A percentile compares a stretch with the other conserved stretches of the same genome.
These are phyloP conservation scores for Porogramme epimiltina DNA, from an alignment of 1,284 basidiomycete genomes.

Conservation along the genomic window DNA sequence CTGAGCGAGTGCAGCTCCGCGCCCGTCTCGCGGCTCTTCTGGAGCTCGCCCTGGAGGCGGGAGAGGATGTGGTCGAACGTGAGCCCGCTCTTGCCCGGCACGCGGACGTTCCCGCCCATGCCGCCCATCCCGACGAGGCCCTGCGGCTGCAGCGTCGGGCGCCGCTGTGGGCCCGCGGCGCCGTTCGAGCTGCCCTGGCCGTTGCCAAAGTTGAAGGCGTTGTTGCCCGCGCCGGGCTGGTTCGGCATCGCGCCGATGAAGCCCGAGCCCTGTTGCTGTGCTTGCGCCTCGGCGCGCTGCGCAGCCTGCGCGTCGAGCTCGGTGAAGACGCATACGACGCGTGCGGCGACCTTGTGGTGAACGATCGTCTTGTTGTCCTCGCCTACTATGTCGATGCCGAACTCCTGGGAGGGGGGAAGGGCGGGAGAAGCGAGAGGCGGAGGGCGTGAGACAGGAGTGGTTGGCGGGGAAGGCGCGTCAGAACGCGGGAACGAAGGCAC, in stretches of 20 bases:
- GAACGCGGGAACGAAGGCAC: constrained; percentile 29
- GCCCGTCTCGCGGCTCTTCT: constrained; percentile 94
- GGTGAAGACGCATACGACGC: constrained; percentile 86
- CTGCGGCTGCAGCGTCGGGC: constrained; percentile 57
- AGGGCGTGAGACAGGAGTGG: constrained; percentile 2
- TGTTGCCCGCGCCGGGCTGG: constrained; percentile 39
- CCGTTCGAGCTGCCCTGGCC: constrained; percentile 36
- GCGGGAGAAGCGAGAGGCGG: neutral
- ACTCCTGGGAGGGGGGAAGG: constrained; percentile 13
- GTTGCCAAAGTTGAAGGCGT: constrained; percentile 42
- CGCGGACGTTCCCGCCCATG: constrained; percentile 62
- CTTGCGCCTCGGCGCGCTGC: constrained; percentile 65
- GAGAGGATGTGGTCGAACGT: constrained; percentile 84
- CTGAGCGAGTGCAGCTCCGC: constrained; percentile 83
- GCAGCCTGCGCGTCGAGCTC: constrained; percentile 83
- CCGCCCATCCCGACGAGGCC: constrained; percentile 72
- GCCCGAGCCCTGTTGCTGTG: constrained; percentile 33
- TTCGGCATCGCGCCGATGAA: constrained; percentile 28
- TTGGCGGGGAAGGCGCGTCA: constrained; percentile 1
- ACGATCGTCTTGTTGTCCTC: constrained; percentile 99
- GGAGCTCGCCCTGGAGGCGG: constrained; percentile 84
- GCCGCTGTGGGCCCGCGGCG: constrained; percentile 45
- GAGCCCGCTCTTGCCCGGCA: constrained; percentile 76
- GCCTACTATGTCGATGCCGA: constrained; percentile 93
- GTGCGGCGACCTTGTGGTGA: constrained; percentile 97